A percentile compares a stretch with the other conserved stretches of the same genome.
Evolutionary conservation across 495 filamentous ascomycete species (phyloP).

Genomic region (Filosporella fistucella): DNA sequence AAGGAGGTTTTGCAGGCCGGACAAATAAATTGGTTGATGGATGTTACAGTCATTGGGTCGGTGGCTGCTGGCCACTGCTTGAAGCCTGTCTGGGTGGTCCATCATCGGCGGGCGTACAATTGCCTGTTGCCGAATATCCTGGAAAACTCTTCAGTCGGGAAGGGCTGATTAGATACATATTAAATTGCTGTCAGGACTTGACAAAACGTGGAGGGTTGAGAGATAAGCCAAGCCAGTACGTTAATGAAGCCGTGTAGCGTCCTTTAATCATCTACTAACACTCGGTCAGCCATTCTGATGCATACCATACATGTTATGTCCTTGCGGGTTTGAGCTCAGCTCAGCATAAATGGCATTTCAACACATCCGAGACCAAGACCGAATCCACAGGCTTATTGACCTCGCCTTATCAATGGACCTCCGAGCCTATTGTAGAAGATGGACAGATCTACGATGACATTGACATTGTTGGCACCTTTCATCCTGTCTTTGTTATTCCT

Average conservation of each 20-base stretch:
- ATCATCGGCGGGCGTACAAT: slow-evolving; percentile 5
- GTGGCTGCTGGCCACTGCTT: slow-evolving; percentile 86
- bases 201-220: slow-evolving; percentile 70
- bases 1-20: slow-evolving; percentile 86
- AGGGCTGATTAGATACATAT: slow-evolving; percentile 80
- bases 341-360: slow-evolving; percentile 70
- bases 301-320: slow-evolving; percentile 90
- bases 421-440: slow-evolving; percentile 30
- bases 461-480: slow-evolving; percentile 52
- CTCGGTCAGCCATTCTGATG: slow-evolving; percentile 74
- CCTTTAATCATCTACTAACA: not conserved
- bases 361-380: slow-evolving; percentile 29
- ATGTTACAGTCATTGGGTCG: slow-evolving; percentile 97
- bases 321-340: slow-evolving; percentile 79
- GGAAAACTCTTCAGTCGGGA: slow-evolving; percentile 70
- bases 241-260: not conserved
- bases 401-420: slow-evolving; percentile 20
- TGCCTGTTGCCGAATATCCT: not conserved
- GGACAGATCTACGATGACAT: slow-evolving; percentile 45
- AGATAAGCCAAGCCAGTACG: slow-evolving; percentile 88
- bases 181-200: slow-evolving; percentile 77
- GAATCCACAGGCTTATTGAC: slow-evolving; percentile 20
- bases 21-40: slow-evolving; percentile 99
- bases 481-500: slow-evolving; percentile 86
- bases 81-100: slow-evolving; percentile 68